Conservation (phyloP, 2,329 filamentous ascomycete genomes). For the Rhexocercosporidium sp. region DNA sequence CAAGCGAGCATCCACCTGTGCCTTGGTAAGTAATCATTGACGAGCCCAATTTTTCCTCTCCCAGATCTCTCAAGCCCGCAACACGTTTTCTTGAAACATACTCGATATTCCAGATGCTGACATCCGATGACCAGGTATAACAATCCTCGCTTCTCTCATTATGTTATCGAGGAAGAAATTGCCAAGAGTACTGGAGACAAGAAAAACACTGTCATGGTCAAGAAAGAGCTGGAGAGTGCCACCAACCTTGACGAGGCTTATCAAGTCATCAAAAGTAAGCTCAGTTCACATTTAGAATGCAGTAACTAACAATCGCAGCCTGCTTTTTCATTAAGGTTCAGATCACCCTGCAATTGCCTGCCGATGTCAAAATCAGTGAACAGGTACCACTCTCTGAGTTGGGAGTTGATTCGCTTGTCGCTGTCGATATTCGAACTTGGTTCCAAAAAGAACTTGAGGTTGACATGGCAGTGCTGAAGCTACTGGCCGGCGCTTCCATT, state of each 20-base stretch:
- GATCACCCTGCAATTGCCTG: conserved; percentile 27
- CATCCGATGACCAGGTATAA: no score
- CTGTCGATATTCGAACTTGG: conserved; percentile 46
- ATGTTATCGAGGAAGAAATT: conserved; percentile 2
- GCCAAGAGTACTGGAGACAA: conserved; percentile 41
- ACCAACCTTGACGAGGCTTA: conserved; percentile 7
- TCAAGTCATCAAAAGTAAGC: conserved; percentile 7
- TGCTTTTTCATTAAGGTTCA: conserved; percentile 40
- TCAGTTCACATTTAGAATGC: not conserved
- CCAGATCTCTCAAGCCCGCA: no score
- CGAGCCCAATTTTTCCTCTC: no score
- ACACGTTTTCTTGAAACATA: no score
- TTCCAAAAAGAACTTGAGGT: conserved; percentile 50
- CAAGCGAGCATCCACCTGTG: not conserved
- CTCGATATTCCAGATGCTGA: no score
- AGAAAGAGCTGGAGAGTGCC: conserved; percentile 2
- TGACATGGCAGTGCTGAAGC: conserved; percentile 26
- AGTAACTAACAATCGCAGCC: not conserved
- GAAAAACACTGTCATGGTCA: conserved; percentile 38
- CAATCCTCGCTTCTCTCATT: conserved; percentile 8
- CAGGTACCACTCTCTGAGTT: conserved; percentile 36
- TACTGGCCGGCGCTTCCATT: conserved; percentile 25
- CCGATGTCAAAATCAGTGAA: conserved; percentile 43
- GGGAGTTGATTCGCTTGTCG: conserved; percentile 40
- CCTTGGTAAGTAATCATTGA: no score